phyloP scores from a whole-genome alignment of 2,329 filamentous ascomycete genomes.

The Epichloe sylvatica region DNA sequence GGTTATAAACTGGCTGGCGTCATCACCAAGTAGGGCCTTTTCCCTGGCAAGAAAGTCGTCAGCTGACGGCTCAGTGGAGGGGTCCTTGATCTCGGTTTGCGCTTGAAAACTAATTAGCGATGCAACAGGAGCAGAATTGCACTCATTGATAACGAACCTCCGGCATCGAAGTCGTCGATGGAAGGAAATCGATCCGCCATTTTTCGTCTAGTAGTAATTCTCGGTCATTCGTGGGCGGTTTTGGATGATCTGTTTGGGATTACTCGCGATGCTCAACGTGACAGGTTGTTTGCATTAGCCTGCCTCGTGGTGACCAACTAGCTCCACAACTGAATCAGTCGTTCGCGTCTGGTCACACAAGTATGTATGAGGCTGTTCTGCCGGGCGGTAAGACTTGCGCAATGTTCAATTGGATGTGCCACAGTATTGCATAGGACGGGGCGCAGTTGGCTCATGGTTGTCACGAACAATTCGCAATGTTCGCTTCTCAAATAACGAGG shows the following conservation, averaged over 20 bases:
- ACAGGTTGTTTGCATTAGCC: neutral
- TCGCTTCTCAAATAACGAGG: neutral
- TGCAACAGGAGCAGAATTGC: slow-evolving; percentile 10
- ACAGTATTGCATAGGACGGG: slow-evolving; percentile 6
- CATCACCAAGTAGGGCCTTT: slow-evolving; percentile 78
- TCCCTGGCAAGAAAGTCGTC: slow-evolving; percentile 88
- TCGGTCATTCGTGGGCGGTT: neutral
- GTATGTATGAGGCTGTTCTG: slow-evolving; percentile 16
- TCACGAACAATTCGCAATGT: neutral
- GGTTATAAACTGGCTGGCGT: slow-evolving; percentile 79
- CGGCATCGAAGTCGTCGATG: slow-evolving; percentile 61
- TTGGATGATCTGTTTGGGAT: neutral
- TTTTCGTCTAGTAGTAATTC: slow-evolving; percentile 10
- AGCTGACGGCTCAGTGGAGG: slow-evolving; percentile 44
- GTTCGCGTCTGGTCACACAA: no score
- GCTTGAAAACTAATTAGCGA: slow-evolving; percentile 29
- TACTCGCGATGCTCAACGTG: neutral
- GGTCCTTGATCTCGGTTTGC: slow-evolving; percentile 50
- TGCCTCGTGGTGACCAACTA: neutral
- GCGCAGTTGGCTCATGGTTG: neutral
- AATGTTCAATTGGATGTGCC: neutral
- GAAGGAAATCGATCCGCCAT: slow-evolving; percentile 75
- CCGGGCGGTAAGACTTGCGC: slow-evolving; percentile 20
- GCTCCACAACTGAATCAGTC: slow-evolving; percentile 7
- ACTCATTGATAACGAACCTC: slow-evolving; percentile 29